phyloP scores from a whole-genome alignment of 2,329 filamentous ascomycete genomes.

The Zarea fungicola region DNA sequence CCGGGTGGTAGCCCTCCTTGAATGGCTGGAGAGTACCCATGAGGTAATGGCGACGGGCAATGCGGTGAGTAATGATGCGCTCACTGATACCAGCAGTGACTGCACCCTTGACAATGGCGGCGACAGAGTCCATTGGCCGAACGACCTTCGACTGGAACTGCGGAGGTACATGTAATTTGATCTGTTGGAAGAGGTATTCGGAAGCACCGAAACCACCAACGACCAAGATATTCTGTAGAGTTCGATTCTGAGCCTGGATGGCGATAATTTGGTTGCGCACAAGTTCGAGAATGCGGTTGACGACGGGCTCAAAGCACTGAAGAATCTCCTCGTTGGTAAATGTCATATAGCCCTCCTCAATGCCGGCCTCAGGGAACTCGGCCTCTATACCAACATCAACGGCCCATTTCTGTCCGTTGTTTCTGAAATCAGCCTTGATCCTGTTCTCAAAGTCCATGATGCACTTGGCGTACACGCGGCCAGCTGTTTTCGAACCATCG shows the following conservation, averaged over 20 bases:
- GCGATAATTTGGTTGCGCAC: slow-evolving; percentile 98
- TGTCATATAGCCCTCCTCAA: slow-evolving; percentile 99
- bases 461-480: slow-evolving; percentile 96
- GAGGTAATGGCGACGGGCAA: slow-evolving; percentile 94
- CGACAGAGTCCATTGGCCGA: slow-evolving; percentile 96
- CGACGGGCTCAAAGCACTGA: slow-evolving; percentile 97
- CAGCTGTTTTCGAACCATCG: slow-evolving; percentile 94
- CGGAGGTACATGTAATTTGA: slow-evolving; percentile 95
- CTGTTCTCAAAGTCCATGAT: slow-evolving; percentile 99
- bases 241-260: slow-evolving; percentile 93
- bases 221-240: slow-evolving; percentile 91
- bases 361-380: slow-evolving; percentile 94
- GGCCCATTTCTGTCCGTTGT: slow-evolving; percentile 98
- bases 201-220: slow-evolving; percentile 98
- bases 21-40: slow-evolving; percentile 99
- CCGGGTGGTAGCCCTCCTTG: slow-evolving; percentile 97
- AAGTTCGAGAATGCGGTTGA: slow-evolving; percentile 92
- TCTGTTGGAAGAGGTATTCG: slow-evolving; percentile 98
- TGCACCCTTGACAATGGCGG: slow-evolving; percentile 96
- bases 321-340: slow-evolving; percentile 99
- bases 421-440: slow-evolving; percentile 99
- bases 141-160: slow-evolving; percentile 99
- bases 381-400: slow-evolving; percentile 98
- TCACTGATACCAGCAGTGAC: slow-evolving; percentile 98
- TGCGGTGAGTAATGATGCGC: slow-evolving; percentile 91